phyloP scores from a whole-genome alignment of 2,329 filamentous ascomycete genomes.

The Aureobasidium sp. region DNA sequence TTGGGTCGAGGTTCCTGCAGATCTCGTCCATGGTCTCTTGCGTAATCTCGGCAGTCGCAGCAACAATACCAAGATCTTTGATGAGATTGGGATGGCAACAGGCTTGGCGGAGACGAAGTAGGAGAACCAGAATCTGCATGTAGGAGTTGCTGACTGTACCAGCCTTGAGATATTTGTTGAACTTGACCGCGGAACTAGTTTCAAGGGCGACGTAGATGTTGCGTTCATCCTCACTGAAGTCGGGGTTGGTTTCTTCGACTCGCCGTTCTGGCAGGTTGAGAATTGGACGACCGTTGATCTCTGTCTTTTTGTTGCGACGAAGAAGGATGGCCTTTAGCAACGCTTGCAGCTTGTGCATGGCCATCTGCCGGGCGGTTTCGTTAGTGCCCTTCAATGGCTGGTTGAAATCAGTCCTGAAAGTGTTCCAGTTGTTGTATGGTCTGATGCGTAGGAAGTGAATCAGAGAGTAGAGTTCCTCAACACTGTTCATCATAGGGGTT shows the following conservation, averaged over 20 bases:
- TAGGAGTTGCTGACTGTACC: slow-evolving; percentile 66
- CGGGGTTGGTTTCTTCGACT: slow-evolving; percentile 52
- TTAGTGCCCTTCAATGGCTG: slow-evolving; percentile 40
- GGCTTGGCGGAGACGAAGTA: slow-evolving; percentile 71
- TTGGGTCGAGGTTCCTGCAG: slow-evolving; percentile 50
- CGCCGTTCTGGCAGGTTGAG: slow-evolving; percentile 57
- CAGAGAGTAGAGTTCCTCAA: slow-evolving; percentile 69
- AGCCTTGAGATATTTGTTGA: slow-evolving; percentile 67
- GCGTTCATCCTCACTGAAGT: slow-evolving; percentile 58
- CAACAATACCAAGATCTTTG: slow-evolving; percentile 53
- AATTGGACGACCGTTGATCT: slow-evolving; percentile 72
- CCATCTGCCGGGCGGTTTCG: slow-evolving; percentile 28
- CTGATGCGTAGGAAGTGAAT: slow-evolving; percentile 68
- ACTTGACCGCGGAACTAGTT: slow-evolving; percentile 55
- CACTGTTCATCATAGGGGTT: slow-evolving; percentile 82
- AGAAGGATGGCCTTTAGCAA: slow-evolving; percentile 74
- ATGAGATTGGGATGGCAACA: slow-evolving; percentile 71
- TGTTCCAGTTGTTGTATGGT: slow-evolving; percentile 59
- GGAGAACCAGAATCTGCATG: slow-evolving; percentile 68
- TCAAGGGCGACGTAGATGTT: slow-evolving; percentile 61
- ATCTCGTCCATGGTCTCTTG: slow-evolving; percentile 52
- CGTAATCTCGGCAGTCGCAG: slow-evolving; percentile 36
- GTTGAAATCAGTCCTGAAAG: slow-evolving; percentile 54
- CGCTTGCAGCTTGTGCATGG: slow-evolving; percentile 64
- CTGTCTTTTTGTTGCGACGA: slow-evolving; percentile 70